Conservation (phyloP, 2,329 filamentous ascomycete species). For the Thielaviopsis euricoi region DNA sequence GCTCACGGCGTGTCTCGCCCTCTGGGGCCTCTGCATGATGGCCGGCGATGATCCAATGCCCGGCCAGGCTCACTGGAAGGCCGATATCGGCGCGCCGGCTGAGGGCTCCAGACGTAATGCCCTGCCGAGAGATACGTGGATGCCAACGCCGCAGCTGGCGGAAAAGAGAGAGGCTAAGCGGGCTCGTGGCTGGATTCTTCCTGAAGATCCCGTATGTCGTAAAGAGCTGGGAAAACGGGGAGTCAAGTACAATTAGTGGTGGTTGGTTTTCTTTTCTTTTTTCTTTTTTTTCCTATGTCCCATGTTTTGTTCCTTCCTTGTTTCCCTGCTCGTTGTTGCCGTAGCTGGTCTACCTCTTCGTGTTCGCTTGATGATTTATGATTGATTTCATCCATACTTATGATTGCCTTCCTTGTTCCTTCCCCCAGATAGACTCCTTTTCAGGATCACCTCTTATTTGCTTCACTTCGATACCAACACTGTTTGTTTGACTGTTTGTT, state of each 20-base stretch:
- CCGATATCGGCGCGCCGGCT: conserved; percentile 59
- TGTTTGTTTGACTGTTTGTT: neutral
- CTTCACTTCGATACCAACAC: neutral
- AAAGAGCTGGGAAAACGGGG: conserved; percentile 55
- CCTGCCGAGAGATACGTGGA: conserved; percentile 55
- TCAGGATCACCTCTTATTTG: neutral
- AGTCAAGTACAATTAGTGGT: conserved; percentile 20
- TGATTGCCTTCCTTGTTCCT: neutral
- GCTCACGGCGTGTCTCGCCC: conserved; percentile 55
- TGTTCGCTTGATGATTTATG: neutral
- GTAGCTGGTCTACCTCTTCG: neutral
- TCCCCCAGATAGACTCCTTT: neutral
- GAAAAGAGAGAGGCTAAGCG: conserved; percentile 67
- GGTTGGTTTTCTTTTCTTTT: neutral
- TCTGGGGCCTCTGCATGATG: conserved; percentile 64
- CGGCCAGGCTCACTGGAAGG: conserved; percentile 46
- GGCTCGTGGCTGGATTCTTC: conserved; percentile 56
- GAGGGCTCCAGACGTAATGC: conserved; percentile 57
- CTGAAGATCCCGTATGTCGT: conserved; percentile 54
- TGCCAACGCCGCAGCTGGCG: conserved; percentile 53
- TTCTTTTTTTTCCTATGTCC: no score
- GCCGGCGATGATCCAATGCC: conserved; percentile 43
- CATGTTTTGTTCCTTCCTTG: neutral
- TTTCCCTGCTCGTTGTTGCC: neutral
- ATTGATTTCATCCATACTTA: neutral